Evolutionary conservation across 2,329 filamentous ascomycete genomes (phyloP).

Genomic region (Xylaria sp.): DNA sequence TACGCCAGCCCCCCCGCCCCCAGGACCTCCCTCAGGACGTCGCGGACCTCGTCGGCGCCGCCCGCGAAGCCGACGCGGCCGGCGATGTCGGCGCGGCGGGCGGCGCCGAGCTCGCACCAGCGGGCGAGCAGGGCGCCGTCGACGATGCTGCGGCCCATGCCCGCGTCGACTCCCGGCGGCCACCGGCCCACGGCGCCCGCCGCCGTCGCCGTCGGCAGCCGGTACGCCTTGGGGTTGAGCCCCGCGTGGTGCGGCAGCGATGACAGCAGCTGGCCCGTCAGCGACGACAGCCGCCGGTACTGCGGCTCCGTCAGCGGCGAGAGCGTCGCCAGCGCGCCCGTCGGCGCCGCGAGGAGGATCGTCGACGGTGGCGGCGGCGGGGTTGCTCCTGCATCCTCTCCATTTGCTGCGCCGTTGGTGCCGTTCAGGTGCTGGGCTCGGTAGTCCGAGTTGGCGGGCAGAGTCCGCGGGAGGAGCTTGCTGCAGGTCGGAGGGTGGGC

Average conservation of each 20-base stretch:
- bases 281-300: slow-evolving; percentile 81
- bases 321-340: slow-evolving; percentile 76
- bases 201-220: slow-evolving; percentile 54
- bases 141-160: slow-evolving; percentile 67
- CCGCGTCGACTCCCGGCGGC: slow-evolving; percentile 59
- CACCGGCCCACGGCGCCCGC: slow-evolving; percentile 48
- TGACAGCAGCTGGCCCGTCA: slow-evolving; percentile 78
- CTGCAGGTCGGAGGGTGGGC: slow-evolving; percentile 75
- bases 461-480: slow-evolving; percentile 72
- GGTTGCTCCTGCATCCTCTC: slow-evolving; percentile 39
- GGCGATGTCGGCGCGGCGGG: slow-evolving; percentile 72
- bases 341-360: slow-evolving; percentile 72
- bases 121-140: slow-evolving; percentile 76
- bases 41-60: slow-evolving; percentile 63
- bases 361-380: slow-evolving; percentile 39
- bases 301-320: slow-evolving; percentile 76
- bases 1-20: slow-evolving; percentile 58
- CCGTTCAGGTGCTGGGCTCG: slow-evolving; percentile 31
- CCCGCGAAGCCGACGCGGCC: slow-evolving; percentile 69
- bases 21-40: slow-evolving; percentile 60
- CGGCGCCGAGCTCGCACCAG: slow-evolving; percentile 75
- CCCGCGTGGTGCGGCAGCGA: slow-evolving; percentile 77
- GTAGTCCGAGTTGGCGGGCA: slow-evolving; percentile 45
- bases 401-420: slow-evolving; percentile 29
- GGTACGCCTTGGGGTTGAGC: slow-evolving; percentile 81